A percentile compares a stretch with the other conserved stretches of the same genome.
Evolutionary conservation across 345 rosid genomes (phyloP).

Genomic region (Stellera chamaejasme): DNA sequence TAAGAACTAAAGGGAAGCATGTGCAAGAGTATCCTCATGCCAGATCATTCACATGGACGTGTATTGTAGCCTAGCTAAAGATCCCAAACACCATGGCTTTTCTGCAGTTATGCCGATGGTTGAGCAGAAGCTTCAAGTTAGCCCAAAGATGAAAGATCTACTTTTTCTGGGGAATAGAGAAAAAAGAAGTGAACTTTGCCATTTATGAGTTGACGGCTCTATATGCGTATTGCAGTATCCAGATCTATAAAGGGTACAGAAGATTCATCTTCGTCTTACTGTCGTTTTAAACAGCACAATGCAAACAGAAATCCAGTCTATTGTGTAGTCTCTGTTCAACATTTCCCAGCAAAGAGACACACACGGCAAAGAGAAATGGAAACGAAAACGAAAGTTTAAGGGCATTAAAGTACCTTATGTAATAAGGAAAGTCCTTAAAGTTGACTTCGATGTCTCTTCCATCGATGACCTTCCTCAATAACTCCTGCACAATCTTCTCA

Average conservation of each 20-base stretch:
- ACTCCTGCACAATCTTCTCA: constrained; percentile 76
- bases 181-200: neutral
- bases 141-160: too few species aligned
- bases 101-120: neutral
- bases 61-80: neutral
- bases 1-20: constrained; percentile 9
- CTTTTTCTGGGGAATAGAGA: too few species aligned
- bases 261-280: too few species aligned
- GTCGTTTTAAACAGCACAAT: too few species aligned
- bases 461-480: constrained; percentile 58
- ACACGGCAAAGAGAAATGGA: neutral
- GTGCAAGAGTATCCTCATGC: constrained; percentile 11
- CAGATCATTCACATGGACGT: constrained; percentile 15
- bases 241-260: too few species aligned
- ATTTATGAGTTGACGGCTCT: too few species aligned
- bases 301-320: too few species aligned
- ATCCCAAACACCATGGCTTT: constrained; percentile 15
- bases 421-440: constrained; percentile 87
- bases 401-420: constrained; percentile 43
- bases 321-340: too few species aligned
- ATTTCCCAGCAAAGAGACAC: too few species aligned
- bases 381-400: neutral
- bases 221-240: too few species aligned
- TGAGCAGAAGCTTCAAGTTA: too few species aligned
- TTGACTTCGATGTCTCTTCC: constrained; percentile 53